Base-by-base conservation (phyloP, 768 basidiomycete genomes). In the Leccinum truebloodii region DNA sequence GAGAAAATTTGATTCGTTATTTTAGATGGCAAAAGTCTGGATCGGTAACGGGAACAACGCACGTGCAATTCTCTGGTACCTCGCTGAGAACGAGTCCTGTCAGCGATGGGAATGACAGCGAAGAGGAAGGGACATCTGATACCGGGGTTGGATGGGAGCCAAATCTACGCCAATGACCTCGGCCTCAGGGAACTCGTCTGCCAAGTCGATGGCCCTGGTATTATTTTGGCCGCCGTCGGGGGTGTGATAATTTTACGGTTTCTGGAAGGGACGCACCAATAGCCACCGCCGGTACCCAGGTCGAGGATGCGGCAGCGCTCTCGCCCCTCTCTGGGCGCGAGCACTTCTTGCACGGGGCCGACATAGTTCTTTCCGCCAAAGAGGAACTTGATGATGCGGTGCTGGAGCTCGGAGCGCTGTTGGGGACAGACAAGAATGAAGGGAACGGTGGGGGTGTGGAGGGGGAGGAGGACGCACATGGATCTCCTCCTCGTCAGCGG, bases 41-140 rank as follows among this genome's bases (percentile, higher is more conserved):
- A 52, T 35, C 54, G 48, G 30, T 52, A 34, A 53, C 20, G 35
- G 50, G 49, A 46, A 39, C 32, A 65, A 77, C 87, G 76, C 80
- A 88, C 87, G 84, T 85, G 87, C 87, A 89, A 63, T 89, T 89
- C 18, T 82, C 81, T 48, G 87, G 87, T 26, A 89, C 87, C 37
- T 77, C 77, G 63, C 87, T 89, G 69, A 48, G 66, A 61, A 66
- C 55, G 56, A 59, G 53, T 1, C 20, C 44, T 28, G 61, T 66
- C 57, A 71, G 64, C 55, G 30, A 61, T 41, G 54, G 52, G 59
- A 60, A 57, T 22, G 22, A 35, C 14, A 41, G 48, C 24, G 13
- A 5, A 44, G 41, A 54, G 53, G 51, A 46, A 39, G 18, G 39
- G 39, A n/a, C 1, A 52, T 62, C 32, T 67, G 70, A 58, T 73